Conservation (phyloP, 129 eudicot genomes). For the Arctium lappa region DNA sequence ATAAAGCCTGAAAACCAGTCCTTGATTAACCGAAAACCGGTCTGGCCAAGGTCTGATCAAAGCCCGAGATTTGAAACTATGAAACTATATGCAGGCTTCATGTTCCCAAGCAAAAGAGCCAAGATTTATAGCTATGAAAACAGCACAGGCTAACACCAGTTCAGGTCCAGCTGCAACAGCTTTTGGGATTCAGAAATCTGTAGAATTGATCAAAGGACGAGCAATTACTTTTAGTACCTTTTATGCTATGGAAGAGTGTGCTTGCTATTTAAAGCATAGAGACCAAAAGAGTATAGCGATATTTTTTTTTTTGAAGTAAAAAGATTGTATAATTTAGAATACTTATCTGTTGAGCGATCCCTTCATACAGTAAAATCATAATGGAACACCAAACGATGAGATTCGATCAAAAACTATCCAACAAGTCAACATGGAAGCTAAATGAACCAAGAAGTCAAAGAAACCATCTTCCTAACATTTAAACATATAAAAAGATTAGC, state of each 20-base stretch:
- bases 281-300: too few species aligned
- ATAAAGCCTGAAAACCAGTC: not conserved
- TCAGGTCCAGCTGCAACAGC: not conserved
- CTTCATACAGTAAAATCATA: too few species aligned
- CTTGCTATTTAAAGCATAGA: too few species aligned
- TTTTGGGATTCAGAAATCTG: not conserved
- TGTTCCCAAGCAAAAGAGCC: too few species aligned
- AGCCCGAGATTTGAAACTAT: not conserved
- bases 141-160: not conserved
- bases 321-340: not conserved
- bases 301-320: too few species aligned
- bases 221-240: not conserved
- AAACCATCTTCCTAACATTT: not conserved
- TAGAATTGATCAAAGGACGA: not conserved
- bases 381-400: not conserved
- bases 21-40: too few species aligned
- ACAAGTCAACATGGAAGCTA: not conserved
- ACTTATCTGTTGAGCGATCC: not conserved
- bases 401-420: not conserved
- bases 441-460: not conserved
- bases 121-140: too few species aligned
- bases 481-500: not conserved
- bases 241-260: not conserved
- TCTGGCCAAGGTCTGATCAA: too few species aligned
- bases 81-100: not conserved